phyloP scores from a whole-genome alignment of 495 filamentous ascomycete species.

The Talaromyces wortmannii region DNA sequence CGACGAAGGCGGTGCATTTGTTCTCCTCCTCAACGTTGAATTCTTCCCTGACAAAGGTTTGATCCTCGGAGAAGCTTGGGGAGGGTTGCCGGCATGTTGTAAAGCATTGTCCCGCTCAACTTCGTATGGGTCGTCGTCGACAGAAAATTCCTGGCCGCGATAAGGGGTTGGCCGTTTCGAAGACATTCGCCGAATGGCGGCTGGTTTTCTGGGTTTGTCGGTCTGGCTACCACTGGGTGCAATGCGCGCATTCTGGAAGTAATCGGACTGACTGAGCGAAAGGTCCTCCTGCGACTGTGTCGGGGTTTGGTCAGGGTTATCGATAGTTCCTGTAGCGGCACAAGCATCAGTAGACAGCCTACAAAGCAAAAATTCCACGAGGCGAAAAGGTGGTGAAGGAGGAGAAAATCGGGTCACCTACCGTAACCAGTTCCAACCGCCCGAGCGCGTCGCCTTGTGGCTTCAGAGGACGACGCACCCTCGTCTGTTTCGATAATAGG shows the following conservation, averaged over 20 bases:
- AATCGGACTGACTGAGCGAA: slow-evolving; percentile 21
- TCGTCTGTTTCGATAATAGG: slow-evolving; percentile 2
- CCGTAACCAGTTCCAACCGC: slow-evolving; percentile 21
- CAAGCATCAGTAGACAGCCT: neutral
- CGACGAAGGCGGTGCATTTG: slow-evolving; percentile 47
- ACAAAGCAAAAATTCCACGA: neutral
- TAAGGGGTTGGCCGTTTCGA: slow-evolving; percentile 68
- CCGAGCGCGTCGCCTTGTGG: neutral
- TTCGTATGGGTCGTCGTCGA: slow-evolving; percentile 83
- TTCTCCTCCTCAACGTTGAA: slow-evolving; percentile 67
- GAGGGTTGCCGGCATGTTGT: slow-evolving; percentile 18
- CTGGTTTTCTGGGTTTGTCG: slow-evolving; percentile 61
- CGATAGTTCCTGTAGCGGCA: slow-evolving; percentile 26
- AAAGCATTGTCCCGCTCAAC: slow-evolving; percentile 53
- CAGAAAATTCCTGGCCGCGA: slow-evolving; percentile 83
- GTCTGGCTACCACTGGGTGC: slow-evolving; percentile 48
- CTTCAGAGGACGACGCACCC: neutral
- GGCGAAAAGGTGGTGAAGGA: neutral
- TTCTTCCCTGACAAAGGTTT: slow-evolving; percentile 36
- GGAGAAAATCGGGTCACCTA: slow-evolving; percentile 25
- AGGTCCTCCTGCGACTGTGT: neutral
- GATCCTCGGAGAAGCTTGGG: slow-evolving; percentile 31
- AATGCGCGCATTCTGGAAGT: slow-evolving; percentile 25
- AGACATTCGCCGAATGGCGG: slow-evolving; percentile 63
- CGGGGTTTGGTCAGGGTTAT: slow-evolving; percentile 17